phyloP scores from a whole-genome alignment of 805 yeast species.

The Ogataea methanolica region DNA sequence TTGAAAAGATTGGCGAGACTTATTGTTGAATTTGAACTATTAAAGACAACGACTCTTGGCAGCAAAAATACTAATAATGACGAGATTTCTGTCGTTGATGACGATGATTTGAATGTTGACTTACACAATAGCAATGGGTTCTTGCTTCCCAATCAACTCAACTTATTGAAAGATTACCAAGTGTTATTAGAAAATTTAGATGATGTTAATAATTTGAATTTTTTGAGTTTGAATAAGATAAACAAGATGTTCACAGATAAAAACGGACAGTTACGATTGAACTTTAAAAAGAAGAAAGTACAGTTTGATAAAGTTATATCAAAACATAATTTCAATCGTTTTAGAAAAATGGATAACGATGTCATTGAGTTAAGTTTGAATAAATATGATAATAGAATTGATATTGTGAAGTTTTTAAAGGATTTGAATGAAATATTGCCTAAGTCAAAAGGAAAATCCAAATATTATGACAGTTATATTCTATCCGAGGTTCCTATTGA shows the following conservation, averaged over 20 bases:
- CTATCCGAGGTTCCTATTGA: conserved; percentile 47
- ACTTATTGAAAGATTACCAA: conserved; percentile 18
- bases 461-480: conserved; percentile 47
- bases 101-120: conserved; percentile 22
- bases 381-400: conserved; percentile 9
- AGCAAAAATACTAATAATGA: conserved; percentile 21
- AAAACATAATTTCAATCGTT: conserved; percentile 10
- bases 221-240: conserved; percentile 3
- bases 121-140: conserved; percentile 12
- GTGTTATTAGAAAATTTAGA: conserved; percentile 13
- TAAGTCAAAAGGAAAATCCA: conserved; percentile 39
- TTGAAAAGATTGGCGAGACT: conserved; percentile 47
- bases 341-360: conserved; percentile 24
- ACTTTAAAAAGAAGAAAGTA: background rate
- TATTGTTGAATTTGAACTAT: conserved; percentile 54
- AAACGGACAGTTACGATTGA: background rate
- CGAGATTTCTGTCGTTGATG: conserved; percentile 1
- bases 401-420: conserved; percentile 16
- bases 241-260: conserved; percentile 2
- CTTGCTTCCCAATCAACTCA: conserved; percentile 29
- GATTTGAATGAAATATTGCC: conserved; percentile 27
- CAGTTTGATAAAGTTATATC: background rate
- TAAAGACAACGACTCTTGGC: conserved; percentile 24
- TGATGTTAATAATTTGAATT: conserved; percentile 11
- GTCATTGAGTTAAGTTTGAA: conserved; percentile 15